Conservation (phyloP, 176 grass and related monocot species). For the Neostapfia colusana region DNA sequence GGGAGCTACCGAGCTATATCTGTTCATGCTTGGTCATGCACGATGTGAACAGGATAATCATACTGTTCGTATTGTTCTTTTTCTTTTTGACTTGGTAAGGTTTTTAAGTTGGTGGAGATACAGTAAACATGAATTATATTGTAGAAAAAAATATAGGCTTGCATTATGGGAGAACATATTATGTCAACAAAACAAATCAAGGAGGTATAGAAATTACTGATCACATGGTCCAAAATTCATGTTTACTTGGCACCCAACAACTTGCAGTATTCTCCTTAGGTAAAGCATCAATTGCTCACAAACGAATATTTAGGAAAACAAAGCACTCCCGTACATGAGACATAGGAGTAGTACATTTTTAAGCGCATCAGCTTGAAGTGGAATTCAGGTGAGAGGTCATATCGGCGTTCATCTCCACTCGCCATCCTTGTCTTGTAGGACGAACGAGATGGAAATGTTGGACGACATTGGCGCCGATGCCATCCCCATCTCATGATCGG, state of each 20-base stretch:
- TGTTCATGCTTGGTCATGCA: conserved; percentile 40
- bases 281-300: neutral
- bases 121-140: neutral
- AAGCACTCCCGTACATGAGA: neutral
- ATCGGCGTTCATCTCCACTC: conserved; percentile 28
- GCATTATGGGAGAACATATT: too few species aligned
- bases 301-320: neutral
- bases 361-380: neutral
- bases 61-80: neutral
- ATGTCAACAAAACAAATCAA: too few species aligned
- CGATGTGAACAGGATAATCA: conserved; percentile 23
- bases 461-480: neutral
- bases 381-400: conserved; percentile 35
- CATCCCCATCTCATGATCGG: conserved; percentile 4
- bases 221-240: neutral
- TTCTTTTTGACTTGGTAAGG: conserved; percentile 15
- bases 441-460: conserved; percentile 7
- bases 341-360: too few species aligned
- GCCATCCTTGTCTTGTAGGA: conserved; percentile 40
- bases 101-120: neutral
- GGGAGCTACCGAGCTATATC: conserved; percentile 18
- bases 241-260: neutral
- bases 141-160: too few species aligned
- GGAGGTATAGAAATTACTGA: neutral
- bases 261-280: neutral